Percentiles rank a stretch among this genome's conserved stretches.
Evolutionary conservation across 352 stramenopile genomes (phyloP).

Genomic region (Pilasporangium apinafurcum): DNA sequence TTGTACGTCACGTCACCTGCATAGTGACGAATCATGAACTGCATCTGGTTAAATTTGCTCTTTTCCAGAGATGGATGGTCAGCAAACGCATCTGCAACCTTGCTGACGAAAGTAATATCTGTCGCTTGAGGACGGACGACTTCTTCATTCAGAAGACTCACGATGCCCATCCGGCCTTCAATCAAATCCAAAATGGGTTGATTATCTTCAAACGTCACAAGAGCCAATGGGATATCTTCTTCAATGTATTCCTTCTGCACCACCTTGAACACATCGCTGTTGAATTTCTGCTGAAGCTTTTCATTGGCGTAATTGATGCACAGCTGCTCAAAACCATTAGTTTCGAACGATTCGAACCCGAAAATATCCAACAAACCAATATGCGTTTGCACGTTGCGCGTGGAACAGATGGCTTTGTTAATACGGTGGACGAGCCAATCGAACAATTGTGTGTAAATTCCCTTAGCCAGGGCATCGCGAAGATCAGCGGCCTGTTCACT

Average conservation of each 20-base stretch:
- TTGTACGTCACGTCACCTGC: slow-evolving; percentile 81
- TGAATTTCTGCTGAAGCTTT: slow-evolving; percentile 88
- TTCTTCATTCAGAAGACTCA: slow-evolving; percentile 94
- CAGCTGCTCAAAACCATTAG: slow-evolving; percentile 76
- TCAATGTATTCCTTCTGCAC: slow-evolving; percentile 94
- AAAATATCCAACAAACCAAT: slow-evolving; percentile 96
- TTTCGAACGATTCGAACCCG: slow-evolving; percentile 92
- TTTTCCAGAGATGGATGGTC: slow-evolving; percentile 82
- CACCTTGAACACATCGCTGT: slow-evolving; percentile 93
- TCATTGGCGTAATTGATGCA: slow-evolving; percentile 84
- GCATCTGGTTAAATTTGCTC: slow-evolving; percentile 76
- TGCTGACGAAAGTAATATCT: slow-evolving; percentile 80
- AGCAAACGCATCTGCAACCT: slow-evolving; percentile 70
- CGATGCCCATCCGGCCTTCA: slow-evolving; percentile 83
- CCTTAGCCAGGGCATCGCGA: slow-evolving; percentile 94
- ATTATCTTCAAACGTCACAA: slow-evolving; percentile 90
- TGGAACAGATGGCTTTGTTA: slow-evolving; percentile 76
- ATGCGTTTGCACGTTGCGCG: slow-evolving; percentile 62
- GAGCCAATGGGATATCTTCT: slow-evolving; percentile 84
- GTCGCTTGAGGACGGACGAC: slow-evolving; percentile 85
- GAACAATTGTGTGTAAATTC: slow-evolving; percentile 95
- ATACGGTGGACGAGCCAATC: slow-evolving; percentile 92
- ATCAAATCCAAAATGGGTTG: slow-evolving; percentile 88
- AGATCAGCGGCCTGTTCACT: slow-evolving; percentile 86
- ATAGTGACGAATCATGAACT: slow-evolving; percentile 81